These are phyloP conservation scores for Calocybe cyanea DNA, from an alignment of 768 basidiomycete genomes.

Conservation along the genomic window DNA sequence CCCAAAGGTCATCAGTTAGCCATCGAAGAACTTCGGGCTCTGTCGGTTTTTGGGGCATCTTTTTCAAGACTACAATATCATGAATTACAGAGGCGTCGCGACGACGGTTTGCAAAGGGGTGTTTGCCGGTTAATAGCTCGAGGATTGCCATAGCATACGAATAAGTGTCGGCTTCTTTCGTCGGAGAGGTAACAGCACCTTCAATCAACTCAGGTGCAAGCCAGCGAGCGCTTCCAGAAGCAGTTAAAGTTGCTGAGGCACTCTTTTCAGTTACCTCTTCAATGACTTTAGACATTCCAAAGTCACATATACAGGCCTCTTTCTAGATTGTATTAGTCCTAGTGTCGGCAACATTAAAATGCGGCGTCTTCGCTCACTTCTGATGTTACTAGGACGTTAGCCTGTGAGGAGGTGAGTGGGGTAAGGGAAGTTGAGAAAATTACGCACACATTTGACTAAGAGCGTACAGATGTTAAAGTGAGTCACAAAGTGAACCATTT, in stretches of 20 bases:
- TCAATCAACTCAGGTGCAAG: conserved; percentile 57
- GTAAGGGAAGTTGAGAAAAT: not conserved
- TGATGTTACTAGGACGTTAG: conserved; percentile 56
- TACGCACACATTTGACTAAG: conserved; percentile 59
- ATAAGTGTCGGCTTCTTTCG: conserved; percentile 49
- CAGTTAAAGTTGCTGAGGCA: conserved; percentile 43
- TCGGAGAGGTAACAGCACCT: conserved; percentile 37
- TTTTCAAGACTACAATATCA: conserved; percentile 33
- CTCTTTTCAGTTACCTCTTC: conserved; percentile 51
- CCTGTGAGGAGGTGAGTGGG: conserved; percentile 1
- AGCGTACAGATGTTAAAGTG: not conserved
- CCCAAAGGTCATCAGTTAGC: conserved; percentile 48
- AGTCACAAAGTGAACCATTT: conserved; percentile 3
- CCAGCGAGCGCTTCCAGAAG: conserved; percentile 52
- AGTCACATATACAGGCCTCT: conserved; percentile 56
- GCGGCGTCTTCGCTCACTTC: conserved; percentile 31
- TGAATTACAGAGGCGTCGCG: conserved; percentile 49
- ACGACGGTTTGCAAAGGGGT: conserved; percentile 47
- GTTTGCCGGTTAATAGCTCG: conserved; percentile 51
- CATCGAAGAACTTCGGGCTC: conserved; percentile 27
- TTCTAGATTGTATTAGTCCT: conserved; percentile 28
- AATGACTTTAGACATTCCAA: conserved; percentile 60
- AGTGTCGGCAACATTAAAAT: not conserved
- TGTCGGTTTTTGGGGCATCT: conserved; percentile 41
- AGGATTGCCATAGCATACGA: conserved; percentile 60